Conservation (phyloP, 2,329 filamentous ascomycete genomes). For the Sarocladium oryzae region DNA sequence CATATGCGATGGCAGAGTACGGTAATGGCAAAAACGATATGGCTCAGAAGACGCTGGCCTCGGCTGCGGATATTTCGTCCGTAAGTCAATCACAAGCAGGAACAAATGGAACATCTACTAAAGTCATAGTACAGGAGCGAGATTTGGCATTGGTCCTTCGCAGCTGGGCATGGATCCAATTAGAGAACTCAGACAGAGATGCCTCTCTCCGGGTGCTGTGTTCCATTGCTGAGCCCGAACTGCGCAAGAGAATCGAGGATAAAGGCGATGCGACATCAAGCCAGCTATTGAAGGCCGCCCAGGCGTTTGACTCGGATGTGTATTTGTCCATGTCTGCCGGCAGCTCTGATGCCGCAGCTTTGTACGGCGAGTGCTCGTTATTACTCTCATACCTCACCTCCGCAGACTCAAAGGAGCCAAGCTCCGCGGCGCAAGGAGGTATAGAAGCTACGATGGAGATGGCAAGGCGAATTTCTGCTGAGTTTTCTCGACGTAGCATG, state of each 20-base stretch:
- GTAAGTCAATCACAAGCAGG: conserved; percentile 18
- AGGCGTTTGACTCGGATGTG: conserved; percentile 46
- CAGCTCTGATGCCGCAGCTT: conserved; percentile 39
- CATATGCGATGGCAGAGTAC: conserved; percentile 68
- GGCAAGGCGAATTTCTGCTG: conserved; percentile 17
- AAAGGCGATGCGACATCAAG: conserved; percentile 23
- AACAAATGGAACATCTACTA: neutral
- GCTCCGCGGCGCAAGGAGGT: conserved; percentile 44
- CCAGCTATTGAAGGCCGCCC: conserved; percentile 44
- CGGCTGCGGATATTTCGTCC: conserved; percentile 44
- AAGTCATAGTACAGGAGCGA: conserved; percentile 21
- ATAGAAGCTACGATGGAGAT: conserved; percentile 42
- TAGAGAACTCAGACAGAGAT: conserved; percentile 33
- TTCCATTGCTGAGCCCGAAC: conserved; percentile 25
- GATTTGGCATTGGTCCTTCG: conserved; percentile 38
- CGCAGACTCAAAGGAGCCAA: conserved; percentile 34
- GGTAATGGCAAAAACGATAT: conserved; percentile 48
- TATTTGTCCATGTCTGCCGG: conserved; percentile 50
- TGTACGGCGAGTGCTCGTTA: conserved; percentile 55
- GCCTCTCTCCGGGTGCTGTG: conserved; percentile 34
- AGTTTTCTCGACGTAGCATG: neutral
- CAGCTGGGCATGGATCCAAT: conserved; percentile 62
- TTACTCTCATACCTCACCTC: conserved; percentile 61
- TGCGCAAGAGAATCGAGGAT: conserved; percentile 13
- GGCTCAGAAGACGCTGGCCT: conserved; percentile 59